phyloP scores from a whole-genome alignment of 2,329 filamentous ascomycete species.

The Didymosphaeria variabile region DNA sequence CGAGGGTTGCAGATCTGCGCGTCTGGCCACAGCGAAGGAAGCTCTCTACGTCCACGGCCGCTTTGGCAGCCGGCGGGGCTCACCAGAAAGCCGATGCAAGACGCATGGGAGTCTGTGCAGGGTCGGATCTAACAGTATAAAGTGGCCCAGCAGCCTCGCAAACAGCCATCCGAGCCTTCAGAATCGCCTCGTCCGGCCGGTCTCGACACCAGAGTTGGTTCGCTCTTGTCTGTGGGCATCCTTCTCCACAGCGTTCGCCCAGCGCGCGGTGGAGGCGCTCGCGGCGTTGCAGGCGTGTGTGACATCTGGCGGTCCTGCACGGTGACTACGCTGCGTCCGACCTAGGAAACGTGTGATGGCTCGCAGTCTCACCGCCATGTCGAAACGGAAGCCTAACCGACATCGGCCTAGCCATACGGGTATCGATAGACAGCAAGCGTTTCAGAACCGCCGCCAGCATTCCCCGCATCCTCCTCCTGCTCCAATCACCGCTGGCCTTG shows the following conservation, averaged over 20 bases:
- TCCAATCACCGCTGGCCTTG: slow-evolving; percentile 29
- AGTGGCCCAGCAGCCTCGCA: slow-evolving; percentile 2
- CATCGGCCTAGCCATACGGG: slow-evolving; percentile 22
- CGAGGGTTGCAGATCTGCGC: slow-evolving; percentile 21
- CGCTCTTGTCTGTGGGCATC: background rate
- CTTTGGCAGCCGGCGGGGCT: slow-evolving; percentile 7
- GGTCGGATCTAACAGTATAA: background rate
- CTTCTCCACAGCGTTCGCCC: slow-evolving; percentile 5
- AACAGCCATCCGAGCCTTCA: background rate
- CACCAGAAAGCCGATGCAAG: slow-evolving; percentile 22
- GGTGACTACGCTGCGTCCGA: slow-evolving; percentile 18
- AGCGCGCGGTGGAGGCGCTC: slow-evolving; percentile 2
- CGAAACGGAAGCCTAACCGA: slow-evolving; percentile 29
- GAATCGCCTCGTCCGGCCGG: background rate
- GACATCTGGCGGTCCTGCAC: slow-evolving; percentile 27
- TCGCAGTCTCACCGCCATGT: slow-evolving; percentile 40
- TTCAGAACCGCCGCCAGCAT: slow-evolving; percentile 30
- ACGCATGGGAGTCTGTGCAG: background rate
- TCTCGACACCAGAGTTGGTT: background rate
- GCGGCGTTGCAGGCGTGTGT: slow-evolving; percentile 16
- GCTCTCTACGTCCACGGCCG: slow-evolving; percentile 16
- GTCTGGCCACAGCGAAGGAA: slow-evolving; percentile 21
- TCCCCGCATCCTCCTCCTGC: slow-evolving; percentile 29
- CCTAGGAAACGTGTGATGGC: slow-evolving; percentile 27
- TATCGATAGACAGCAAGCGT: slow-evolving; percentile 28